A percentile compares a stretch with the other conserved stretches of the same genome.
phyloP scores from a whole-genome alignment of 257 asterid species.

The Thymus quinquecostatus region DNA sequence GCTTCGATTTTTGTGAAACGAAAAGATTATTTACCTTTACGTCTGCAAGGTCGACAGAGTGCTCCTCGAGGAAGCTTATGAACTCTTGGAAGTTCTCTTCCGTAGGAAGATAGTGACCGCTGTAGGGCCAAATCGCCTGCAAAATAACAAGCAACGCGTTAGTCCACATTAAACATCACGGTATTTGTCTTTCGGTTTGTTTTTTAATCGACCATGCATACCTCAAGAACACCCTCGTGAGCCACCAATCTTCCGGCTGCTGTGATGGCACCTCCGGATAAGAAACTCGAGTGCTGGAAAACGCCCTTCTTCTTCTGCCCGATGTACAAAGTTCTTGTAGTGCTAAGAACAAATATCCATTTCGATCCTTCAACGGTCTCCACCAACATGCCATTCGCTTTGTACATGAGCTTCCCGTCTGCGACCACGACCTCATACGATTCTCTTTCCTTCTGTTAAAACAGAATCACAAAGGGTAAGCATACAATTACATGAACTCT shows the following conservation, averaged over 20 bases:
- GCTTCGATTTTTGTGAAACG: too few relatives aligned
- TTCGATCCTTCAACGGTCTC: slow-evolving; percentile 78
- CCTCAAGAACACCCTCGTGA: slow-evolving; percentile 87
- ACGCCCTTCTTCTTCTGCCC: slow-evolving; percentile 82
- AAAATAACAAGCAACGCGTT: neutral
- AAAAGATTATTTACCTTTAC: slow-evolving; percentile 59
- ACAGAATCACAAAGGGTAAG: slow-evolving; percentile 21
- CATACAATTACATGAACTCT: neutral
- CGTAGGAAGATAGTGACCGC: slow-evolving; percentile 95
- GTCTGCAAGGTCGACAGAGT: slow-evolving; percentile 66
- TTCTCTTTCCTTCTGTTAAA: slow-evolving; percentile 76
- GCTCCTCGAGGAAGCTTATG: slow-evolving; percentile 80
- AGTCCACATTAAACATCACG: neutral
- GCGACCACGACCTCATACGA: slow-evolving; percentile 71
- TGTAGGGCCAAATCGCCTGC: slow-evolving; percentile 95
- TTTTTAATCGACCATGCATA: slow-evolving; percentile 18
- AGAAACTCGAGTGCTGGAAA: slow-evolving; percentile 93
- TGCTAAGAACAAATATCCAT: slow-evolving; percentile 95
- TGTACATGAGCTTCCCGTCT: slow-evolving; percentile 71
- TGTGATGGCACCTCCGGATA: slow-evolving; percentile 90
- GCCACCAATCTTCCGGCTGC: slow-evolving; percentile 95
- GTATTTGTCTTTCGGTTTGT: neutral
- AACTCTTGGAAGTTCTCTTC: slow-evolving; percentile 90
- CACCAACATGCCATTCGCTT: slow-evolving; percentile 61
- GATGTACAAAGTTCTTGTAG: slow-evolving; percentile 69